phyloP scores from a whole-genome alignment of 2,329 filamentous ascomycete genomes.

The Phialophora verrucosa region DNA sequence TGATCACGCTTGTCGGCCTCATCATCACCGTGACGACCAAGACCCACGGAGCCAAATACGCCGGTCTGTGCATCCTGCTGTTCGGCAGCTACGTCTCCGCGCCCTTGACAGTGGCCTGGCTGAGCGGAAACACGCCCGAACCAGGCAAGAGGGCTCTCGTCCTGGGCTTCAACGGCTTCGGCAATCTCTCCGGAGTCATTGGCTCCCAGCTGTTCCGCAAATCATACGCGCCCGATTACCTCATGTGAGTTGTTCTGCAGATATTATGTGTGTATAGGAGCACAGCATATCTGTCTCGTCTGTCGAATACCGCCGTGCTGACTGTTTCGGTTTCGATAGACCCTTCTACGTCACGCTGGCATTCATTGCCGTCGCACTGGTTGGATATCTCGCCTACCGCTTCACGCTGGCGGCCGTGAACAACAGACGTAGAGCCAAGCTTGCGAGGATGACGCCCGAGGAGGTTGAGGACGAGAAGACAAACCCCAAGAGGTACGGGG shows the following conservation, averaged over 20 bases:
- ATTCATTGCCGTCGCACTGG: conserved; percentile 42
- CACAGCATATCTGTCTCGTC: background rate
- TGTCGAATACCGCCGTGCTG: background rate
- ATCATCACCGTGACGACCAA: conserved; percentile 59
- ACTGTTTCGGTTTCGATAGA: conserved; percentile 4
- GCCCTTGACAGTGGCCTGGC: conserved; percentile 61
- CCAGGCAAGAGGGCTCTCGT: conserved; percentile 60
- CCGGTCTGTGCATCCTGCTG: conserved; percentile 56
- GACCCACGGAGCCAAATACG: conserved; percentile 52
- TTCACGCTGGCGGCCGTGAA: conserved; percentile 41
- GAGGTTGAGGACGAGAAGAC: conserved; percentile 35
- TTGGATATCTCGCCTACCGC: conserved; percentile 45
- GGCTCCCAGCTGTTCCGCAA: conserved; percentile 55
- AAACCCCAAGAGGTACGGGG: conserved; percentile 37
- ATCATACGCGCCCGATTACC: conserved; percentile 44
- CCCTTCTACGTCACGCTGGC: conserved; percentile 45
- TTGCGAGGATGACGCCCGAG: conserved; percentile 37
- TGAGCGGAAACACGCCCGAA: conserved; percentile 59
- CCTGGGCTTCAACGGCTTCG: conserved; percentile 62
- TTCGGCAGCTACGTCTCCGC: conserved; percentile 55
- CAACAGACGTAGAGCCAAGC: conserved; percentile 29
- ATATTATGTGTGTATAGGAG: background rate
- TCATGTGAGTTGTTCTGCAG: conserved; percentile 21
- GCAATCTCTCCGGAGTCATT: conserved; percentile 55
- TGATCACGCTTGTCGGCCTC: conserved; percentile 52